Evolutionary conservation across 768 basidiomycete species (phyloP).

Genomic region (Coprinopsis sp.): DNA sequence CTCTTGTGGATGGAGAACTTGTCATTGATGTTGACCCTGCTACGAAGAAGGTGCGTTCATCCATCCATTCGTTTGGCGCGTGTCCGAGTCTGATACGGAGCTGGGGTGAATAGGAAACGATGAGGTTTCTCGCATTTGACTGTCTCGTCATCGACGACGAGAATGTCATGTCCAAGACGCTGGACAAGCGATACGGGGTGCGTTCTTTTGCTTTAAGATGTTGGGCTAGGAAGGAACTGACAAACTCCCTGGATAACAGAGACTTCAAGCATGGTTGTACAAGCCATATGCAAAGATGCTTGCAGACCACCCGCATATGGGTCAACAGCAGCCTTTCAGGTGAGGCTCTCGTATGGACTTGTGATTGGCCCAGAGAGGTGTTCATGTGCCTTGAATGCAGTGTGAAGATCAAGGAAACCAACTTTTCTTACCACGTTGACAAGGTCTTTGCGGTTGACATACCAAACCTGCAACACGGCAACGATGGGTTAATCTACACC

Average conservation of each 20-base stretch:
- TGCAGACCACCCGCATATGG: constrained; percentile 63
- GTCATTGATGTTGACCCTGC: constrained; percentile 83
- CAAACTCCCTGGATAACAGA: constrained; percentile 34
- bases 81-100: constrained; percentile 2
- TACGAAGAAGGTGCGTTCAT: constrained; percentile 56
- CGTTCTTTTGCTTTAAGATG: constrained; percentile 22
- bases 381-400: too few relatives aligned
- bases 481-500: constrained; percentile 96
- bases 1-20: constrained; percentile 90
- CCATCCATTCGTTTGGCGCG: neutral
- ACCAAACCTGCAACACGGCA: constrained; percentile 82
- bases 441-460: constrained; percentile 83
- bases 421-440: constrained; percentile 81
- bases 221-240: constrained; percentile 13
- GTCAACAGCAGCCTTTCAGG: constrained; percentile 73
- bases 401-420: constrained; percentile 83
- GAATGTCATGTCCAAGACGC: constrained; percentile 79
- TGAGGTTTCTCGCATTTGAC: constrained; percentile 87
- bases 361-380: too few relatives aligned
- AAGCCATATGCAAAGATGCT: constrained; percentile 74
- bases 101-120: constrained; percentile 53
- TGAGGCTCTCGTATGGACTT: constrained; percentile 34
- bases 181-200: constrained; percentile 90
- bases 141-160: constrained; percentile 82
- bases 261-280: constrained; percentile 78